Evolutionary conservation across 208 protist species (phyloP).

Genomic region (Trypanosoma congolense): DNA sequence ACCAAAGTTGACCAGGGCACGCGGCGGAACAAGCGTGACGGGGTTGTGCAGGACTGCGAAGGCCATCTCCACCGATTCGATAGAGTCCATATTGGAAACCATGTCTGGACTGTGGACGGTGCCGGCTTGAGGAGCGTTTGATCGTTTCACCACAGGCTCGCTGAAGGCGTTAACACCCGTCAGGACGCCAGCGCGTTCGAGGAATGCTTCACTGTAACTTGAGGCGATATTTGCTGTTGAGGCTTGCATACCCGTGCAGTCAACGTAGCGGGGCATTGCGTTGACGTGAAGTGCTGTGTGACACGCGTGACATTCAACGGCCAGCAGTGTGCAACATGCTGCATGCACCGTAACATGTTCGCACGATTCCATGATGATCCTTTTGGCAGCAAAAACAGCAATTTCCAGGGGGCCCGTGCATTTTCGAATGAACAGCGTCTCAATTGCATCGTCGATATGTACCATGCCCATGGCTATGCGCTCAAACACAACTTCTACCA

Average conservation of each 20-base stretch:
- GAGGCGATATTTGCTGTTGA: slow-evolving; percentile 68
- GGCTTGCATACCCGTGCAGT: slow-evolving; percentile 44
- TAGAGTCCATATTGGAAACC: background rate
- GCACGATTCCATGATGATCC: slow-evolving; percentile 59
- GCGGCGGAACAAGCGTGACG: slow-evolving; percentile 41
- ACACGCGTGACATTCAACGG: slow-evolving; percentile 50
- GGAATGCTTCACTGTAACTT: slow-evolving; percentile 30
- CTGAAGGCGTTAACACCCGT: slow-evolving; percentile 43
- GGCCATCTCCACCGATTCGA: slow-evolving; percentile 15
- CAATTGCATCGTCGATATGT: slow-evolving; percentile 54
- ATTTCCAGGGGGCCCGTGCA: slow-evolving; percentile 73
- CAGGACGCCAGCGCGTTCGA: slow-evolving; percentile 38
- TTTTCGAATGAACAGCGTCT: slow-evolving; percentile 44
- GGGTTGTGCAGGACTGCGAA: slow-evolving; percentile 26
- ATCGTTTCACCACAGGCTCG: slow-evolving; percentile 14
- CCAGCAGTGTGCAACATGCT: slow-evolving; percentile 46
- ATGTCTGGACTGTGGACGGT: background rate
- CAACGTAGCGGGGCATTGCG: slow-evolving; percentile 39
- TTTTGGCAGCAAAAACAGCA: slow-evolving; percentile 39
- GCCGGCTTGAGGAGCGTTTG: background rate
- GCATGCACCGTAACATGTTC: slow-evolving; percentile 62
- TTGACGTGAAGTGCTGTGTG: slow-evolving; percentile 77
- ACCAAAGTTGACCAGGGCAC: slow-evolving; percentile 42
- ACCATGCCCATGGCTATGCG: slow-evolving; percentile 45
- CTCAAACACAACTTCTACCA: slow-evolving; percentile 47